phyloP scores from a whole-genome alignment of 169 alveolate species.

The Plasmodium reichenowi region DNA sequence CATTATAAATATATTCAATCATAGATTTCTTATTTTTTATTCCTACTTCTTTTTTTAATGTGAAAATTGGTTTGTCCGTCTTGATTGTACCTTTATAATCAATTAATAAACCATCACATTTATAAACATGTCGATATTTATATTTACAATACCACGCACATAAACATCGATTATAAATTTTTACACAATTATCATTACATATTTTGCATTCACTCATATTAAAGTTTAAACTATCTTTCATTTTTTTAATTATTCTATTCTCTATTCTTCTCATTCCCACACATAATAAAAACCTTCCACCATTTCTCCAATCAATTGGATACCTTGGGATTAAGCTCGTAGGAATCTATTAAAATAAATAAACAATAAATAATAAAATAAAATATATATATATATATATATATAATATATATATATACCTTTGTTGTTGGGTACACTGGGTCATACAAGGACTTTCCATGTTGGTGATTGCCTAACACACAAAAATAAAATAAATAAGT shows the following conservation, averaged over 20 bases:
- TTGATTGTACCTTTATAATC: slow-evolving; percentile 82
- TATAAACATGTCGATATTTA: slow-evolving; percentile 55
- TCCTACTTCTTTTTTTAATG: slow-evolving; percentile 79
- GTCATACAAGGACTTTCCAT: slow-evolving; percentile 87
- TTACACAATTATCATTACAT: slow-evolving; percentile 83
- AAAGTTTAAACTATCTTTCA: slow-evolving; percentile 81
- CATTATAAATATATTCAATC: slow-evolving; percentile 17
- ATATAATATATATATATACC: slow-evolving; percentile 63
- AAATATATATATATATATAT: not conserved
- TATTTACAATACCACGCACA: slow-evolving; percentile 82
- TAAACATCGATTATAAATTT: slow-evolving; percentile 82
- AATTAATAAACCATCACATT: slow-evolving; percentile 77
- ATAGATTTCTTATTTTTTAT: slow-evolving; percentile 58
- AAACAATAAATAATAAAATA: too few species aligned
- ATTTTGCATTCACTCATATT: slow-evolving; percentile 81
- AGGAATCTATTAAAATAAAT: slow-evolving; percentile 81
- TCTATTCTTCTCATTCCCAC: slow-evolving; percentile 88
- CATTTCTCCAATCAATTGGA: slow-evolving; percentile 92
- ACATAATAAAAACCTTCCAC: slow-evolving; percentile 89
- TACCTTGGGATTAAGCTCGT: slow-evolving; percentile 88
- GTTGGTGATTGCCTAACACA: slow-evolving; percentile 88
- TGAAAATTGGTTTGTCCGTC: slow-evolving; percentile 81
- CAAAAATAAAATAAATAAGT: not conserved
- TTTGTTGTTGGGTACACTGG: slow-evolving; percentile 91
- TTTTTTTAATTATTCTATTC: slow-evolving; percentile 79